phyloP scores from a whole-genome alignment of 495 filamentous ascomycete species.

The Aspergillus affinis region DNA sequence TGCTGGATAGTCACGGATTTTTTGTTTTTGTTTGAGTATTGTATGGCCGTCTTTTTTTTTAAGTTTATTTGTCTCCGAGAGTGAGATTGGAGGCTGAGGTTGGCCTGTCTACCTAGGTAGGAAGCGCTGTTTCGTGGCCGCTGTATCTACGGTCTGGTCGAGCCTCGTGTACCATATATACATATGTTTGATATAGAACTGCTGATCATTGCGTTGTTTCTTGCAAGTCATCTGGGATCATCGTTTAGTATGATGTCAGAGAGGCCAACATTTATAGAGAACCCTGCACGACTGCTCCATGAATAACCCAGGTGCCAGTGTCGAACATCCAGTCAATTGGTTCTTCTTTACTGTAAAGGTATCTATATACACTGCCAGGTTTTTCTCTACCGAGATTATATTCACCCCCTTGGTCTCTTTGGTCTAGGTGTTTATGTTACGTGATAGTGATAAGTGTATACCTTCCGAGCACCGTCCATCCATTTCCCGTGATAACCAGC shows the following conservation, averaged over 20 bases:
- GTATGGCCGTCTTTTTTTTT: background rate
- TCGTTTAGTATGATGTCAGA: too few species aligned
- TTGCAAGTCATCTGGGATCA: background rate
- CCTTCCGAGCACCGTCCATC: background rate
- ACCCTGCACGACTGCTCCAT: background rate
- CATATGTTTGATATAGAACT: background rate
- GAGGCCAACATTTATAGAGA: background rate
- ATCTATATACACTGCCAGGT: background rate
- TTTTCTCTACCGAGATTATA: background rate
- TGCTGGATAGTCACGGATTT: background rate
- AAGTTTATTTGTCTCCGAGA: background rate
- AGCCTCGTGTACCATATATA: slow-evolving; percentile 2
- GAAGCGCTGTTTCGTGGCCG: background rate
- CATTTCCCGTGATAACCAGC: background rate
- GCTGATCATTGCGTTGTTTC: background rate
- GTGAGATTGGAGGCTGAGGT: background rate
- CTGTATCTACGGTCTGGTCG: background rate
- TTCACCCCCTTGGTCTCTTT: background rate
- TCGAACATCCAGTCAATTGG: background rate
- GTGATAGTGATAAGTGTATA: background rate
- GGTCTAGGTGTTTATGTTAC: background rate
- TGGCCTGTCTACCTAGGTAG: background rate
- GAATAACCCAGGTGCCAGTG: background rate
- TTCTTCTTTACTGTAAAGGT: background rate
- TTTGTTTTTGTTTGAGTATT: background rate